Percentiles rank a stretch among this genome's conserved stretches.
Conservation (phyloP, 345 rosid species). For the Populus nigra region DNA sequence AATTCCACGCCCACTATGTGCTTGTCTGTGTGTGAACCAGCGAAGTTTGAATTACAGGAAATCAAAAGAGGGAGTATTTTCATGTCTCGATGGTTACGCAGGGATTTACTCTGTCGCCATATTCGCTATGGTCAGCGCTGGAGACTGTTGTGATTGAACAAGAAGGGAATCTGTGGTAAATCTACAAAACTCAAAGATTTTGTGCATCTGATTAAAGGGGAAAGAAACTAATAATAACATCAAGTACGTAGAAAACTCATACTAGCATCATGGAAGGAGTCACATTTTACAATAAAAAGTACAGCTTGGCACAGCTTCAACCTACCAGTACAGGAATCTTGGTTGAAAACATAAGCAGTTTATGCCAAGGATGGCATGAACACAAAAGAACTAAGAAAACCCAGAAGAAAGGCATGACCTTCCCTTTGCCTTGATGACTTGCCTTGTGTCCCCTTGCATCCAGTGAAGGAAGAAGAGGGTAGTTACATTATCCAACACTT, state of each 20-base stretch:
- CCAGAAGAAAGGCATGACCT: constrained; percentile 33
- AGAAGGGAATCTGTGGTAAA: not conserved
- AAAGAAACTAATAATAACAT: not conserved
- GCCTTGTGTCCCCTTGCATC: constrained; percentile 10
- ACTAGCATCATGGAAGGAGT: not conserved
- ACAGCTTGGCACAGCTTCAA: not conserved
- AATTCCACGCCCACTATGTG: not conserved
- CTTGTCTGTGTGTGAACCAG: not conserved
- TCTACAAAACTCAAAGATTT: not conserved
- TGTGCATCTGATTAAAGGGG: not conserved
- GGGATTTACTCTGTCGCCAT: not conserved
- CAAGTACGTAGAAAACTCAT: not conserved
- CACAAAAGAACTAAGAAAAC: not conserved
- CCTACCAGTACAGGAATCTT: not conserved
- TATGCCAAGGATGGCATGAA: not conserved
- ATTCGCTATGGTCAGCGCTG: not conserved
- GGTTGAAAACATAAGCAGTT: not conserved
- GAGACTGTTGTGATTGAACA: too few species aligned
- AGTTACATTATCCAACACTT: not conserved
- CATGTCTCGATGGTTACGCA: not conserved
- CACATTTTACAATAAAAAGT: too few species aligned
- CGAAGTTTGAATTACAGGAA: not conserved
- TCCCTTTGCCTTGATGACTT: constrained; percentile 33
- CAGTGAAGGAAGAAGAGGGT: not conserved
- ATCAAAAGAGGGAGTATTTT: not conserved